These are phyloP conservation scores for Fraxinus greggii DNA, from an alignment of 305 asterid species.

Conservation along the genomic window DNA sequence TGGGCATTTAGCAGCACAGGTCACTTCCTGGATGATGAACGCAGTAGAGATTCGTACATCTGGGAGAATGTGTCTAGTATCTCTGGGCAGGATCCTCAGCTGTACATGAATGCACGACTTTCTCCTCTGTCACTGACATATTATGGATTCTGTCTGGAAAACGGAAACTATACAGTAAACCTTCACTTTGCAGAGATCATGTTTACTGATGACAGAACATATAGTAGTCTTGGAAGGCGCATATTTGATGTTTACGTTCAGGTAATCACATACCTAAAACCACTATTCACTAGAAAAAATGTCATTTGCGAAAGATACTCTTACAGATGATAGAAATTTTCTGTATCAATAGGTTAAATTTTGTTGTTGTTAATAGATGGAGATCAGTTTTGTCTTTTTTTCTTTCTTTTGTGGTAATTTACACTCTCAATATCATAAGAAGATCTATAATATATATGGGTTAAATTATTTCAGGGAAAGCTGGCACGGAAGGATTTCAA, in stretches of 20 bases:
- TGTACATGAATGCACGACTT: slow-evolving; percentile 58
- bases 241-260: slow-evolving; percentile 53
- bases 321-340: neutral
- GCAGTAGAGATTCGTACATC: slow-evolving; percentile 26
- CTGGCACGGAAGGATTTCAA: slow-evolving; percentile 32
- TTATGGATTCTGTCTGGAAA: slow-evolving; percentile 60
- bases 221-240: slow-evolving; percentile 66
- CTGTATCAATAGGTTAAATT: neutral
- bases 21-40: slow-evolving; percentile 25
- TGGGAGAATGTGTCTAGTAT: slow-evolving; percentile 33
- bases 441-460: neutral
- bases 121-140: slow-evolving; percentile 73
- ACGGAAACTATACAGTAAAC: slow-evolving; percentile 62
- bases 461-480: slow-evolving; percentile 24
- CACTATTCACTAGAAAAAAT: neutral
- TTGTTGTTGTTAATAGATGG: neutral
- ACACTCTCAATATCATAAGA: neutral
- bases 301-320: neutral
- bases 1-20: slow-evolving; percentile 41
- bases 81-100: slow-evolving; percentile 36
- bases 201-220: slow-evolving; percentile 42
- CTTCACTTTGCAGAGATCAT: slow-evolving; percentile 81
- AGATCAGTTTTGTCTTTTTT: neutral
- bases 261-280: slow-evolving; percentile 21
- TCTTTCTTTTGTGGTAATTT: neutral